Base-by-base conservation (phyloP, 352 stramenopile species). In the Phytophthora cryptogea region DNA sequence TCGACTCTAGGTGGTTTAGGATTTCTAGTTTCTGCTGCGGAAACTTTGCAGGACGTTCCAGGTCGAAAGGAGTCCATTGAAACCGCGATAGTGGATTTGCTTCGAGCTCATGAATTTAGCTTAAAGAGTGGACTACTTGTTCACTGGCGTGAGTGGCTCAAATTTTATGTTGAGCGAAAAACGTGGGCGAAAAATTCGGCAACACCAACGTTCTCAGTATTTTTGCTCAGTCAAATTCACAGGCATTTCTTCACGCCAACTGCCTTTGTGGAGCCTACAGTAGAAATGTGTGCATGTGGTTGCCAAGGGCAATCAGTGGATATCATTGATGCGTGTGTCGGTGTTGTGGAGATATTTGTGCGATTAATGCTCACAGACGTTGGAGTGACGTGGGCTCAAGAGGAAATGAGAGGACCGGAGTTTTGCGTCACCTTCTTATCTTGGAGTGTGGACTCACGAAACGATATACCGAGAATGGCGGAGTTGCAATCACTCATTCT, bases 141-240 rank as follows among this genome's bases (percentile, higher is more conserved):
- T 41, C 60, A 68, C 31, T 63, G 54, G 45, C 46, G 37, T 8
- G 60, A 59, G 14, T 59, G 35, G 55, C 20, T 59, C n/a, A n/a
- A 57, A 11, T 64, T 54, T 53, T 68, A 68, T 50, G 39, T 68
- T 3, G 33, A 47, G 27, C 54, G 36, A 8, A 20, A 39, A 42
- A 39, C 40, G 8, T 68, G 43, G 44, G 39, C 23, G 13, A 56
- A 2, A 47, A 14, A 33, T 20, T 16, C 39, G 17, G 32, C 6
- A 20, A 43, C 20, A 4, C 26, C 28, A 16, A 17, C 14, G 11
- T 47, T 62, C 42, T 46, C 48, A 20, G 44, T 46, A 16, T 68
- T 46, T 50, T 43, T 68, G 11, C 60, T 68, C 26, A 23, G n/a
- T 28, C 60, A 68, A 37, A 51, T 68, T 33, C 46, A 68, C 16